Evolutionary conservation across 2,329 filamentous ascomycete species (phyloP).

Genomic region (Alternaria sp.): DNA sequence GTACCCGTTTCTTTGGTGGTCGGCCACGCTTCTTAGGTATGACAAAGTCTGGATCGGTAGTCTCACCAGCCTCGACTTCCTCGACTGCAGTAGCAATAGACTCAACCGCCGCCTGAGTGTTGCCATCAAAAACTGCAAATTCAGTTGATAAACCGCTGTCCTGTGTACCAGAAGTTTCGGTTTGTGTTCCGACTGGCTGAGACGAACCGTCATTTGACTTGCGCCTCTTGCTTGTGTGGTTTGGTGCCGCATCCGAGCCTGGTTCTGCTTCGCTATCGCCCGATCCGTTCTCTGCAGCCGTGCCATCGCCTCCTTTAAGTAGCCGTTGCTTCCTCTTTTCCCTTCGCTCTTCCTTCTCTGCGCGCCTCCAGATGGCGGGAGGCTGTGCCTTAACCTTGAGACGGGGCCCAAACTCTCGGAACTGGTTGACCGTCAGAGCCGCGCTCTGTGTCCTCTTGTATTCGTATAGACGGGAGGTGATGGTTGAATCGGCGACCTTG

Average conservation of each 20-base stretch:
- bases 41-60: conserved; percentile 30
- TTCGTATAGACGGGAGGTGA: conserved; percentile 89
- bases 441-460: conserved; percentile 89
- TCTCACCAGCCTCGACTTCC: conserved; percentile 26
- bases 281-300: conserved; percentile 12
- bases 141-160: conserved; percentile 18
- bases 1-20: conserved; percentile 44
- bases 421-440: conserved; percentile 85
- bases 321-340: conserved; percentile 38
- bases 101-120: conserved; percentile 34
- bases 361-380: conserved; percentile 78
- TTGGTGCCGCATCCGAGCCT: conserved; percentile 20
- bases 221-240: conserved; percentile 35
- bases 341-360: conserved; percentile 57
- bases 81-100: conserved; percentile 33
- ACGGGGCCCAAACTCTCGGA: conserved; percentile 71
- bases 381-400: conserved; percentile 72
- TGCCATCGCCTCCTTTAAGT: conserved; percentile 22
- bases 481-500: conserved; percentile 92
- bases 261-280: conserved; percentile 19
- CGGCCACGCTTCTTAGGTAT: conserved; percentile 51
- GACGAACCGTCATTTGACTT: conserved; percentile 35
- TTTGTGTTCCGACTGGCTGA: conserved; percentile 17
- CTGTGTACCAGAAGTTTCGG: conserved; percentile 16
- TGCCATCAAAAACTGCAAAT: conserved; percentile 33